Percentiles rank a stretch among this genome's conserved stretches.
Conservation (phyloP, 129 eudicot genomes). For the Silybum marianum region DNA sequence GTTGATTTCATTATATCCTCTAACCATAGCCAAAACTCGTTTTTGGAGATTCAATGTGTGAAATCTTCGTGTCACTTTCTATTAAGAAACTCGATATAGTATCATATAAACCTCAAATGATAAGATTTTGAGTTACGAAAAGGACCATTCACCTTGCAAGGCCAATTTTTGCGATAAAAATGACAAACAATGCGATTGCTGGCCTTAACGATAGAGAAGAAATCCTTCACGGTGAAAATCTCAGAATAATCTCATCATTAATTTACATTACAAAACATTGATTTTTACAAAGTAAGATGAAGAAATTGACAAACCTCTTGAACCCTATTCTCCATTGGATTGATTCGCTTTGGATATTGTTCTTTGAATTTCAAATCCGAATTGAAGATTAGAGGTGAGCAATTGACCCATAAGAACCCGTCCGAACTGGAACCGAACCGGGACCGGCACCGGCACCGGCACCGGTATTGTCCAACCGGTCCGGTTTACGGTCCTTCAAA, state of each 20-base stretch:
- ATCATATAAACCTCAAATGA: not conserved
- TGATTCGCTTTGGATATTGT: not conserved
- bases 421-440: no score
- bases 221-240: constrained; percentile 81
- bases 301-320: constrained; percentile 51
- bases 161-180: constrained; percentile 98
- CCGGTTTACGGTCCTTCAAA: no score
- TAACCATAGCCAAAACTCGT: not conserved
- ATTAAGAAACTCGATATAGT: not conserved
- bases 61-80: not conserved
- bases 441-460: no score
- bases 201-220: constrained; percentile 76
- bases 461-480: no score
- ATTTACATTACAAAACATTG: not conserved
- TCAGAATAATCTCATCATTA: constrained; percentile 65
- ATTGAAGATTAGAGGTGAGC: constrained; percentile 29
- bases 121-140: not conserved
- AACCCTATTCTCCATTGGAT: constrained; percentile 61
- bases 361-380: not conserved
- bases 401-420: no score
- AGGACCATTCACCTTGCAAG: constrained; percentile 73
- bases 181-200: constrained; percentile 97
- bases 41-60: not conserved
- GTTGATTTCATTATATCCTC: no score
- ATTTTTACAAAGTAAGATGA: not conserved